Base-by-base conservation (phyloP, 2,329 filamentous ascomycete genomes). In the Xylariomycetidae sp. region DNA sequence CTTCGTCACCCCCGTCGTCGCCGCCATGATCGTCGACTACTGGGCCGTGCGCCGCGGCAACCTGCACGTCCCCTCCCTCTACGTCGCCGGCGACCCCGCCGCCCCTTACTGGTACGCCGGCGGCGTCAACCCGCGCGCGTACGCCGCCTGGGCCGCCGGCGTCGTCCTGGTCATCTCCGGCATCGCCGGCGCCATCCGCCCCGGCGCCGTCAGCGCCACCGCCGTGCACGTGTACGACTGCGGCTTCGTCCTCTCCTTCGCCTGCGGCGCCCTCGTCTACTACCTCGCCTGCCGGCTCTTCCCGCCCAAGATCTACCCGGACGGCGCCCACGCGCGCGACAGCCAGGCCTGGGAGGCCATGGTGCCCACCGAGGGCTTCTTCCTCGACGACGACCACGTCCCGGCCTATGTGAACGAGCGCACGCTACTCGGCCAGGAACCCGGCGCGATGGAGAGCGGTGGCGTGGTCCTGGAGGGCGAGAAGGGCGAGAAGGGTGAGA, bases 41-140 rank as follows among this genome's bases (percentile, higher is more conserved):
- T 58, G 48, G 42, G 24, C 61, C 25, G 39, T 51, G 4, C 50
- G 58, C 6, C 34, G 39, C n/a, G 59, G 62, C 5, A 65, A 65
- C 26, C 38, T 64, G 8, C 58, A 65, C 32, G 48, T 64, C 5
- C 58, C 60, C 0, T 57, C 53, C 1, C 52, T 62, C 8, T 66
- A 63, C 34, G 40, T 15, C 19, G 31, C 37, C 4, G n/a, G n/a
- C n/a, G 27, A 30, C 3, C 33, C 28, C 5, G 35, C 42, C 9
- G 31, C 43, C 1, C 47, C 55, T 4, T 59, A 59, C 36, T 54
- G 45, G 42, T 58, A 58, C 37, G 41, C 33, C 28, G 30, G 37
- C 8, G 59, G 60, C 13, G 44, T 49, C 35, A 62, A 62, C 32
- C 44, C 51, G 37, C 47, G 49, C 7, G 58, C 58, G 22, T 43